Evolutionary conservation across 768 basidiomycete species (phyloP), one percentile per base, ranked within the genome.

Genomic region (Dioszegia crocea): DNA sequence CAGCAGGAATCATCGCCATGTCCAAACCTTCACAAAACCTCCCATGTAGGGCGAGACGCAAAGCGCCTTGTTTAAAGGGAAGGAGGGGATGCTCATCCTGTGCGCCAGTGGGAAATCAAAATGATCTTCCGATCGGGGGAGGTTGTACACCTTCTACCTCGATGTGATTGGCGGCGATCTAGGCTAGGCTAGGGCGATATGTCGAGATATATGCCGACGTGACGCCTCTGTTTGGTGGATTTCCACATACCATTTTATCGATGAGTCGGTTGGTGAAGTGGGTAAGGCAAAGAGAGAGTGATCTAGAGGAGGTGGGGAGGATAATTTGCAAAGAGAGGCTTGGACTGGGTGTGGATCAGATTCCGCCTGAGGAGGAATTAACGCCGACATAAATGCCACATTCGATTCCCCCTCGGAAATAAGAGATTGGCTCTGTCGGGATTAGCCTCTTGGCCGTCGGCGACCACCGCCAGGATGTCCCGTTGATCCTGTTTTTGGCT

Each of bases 1-100:
- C 24, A 38, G 23, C 56, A 57, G 31, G 44, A 21, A 39, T 46
- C 56, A 57, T 57, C 45, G 23, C 45, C 19, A 3, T 19, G 36
- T 6, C 40, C 40, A 19, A 43, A 10, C 40, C 33, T n/a, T 8
- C 17, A 24, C 2, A 30, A 16, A 29, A 29, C 26, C 40, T 41
- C 40, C 40, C 45, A 11, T 19, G 8, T 46, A n/a, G 8, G 19
- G 11, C 10, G 26, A 12, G 11, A 46, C 8, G 26, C 23, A 46
- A 23, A 46, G n/a, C 33, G 33, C 33, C 33, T 33, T 33, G 33
- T 33, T 33, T 33, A 33, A 33, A 33, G 33, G 33, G 33, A 48
- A 30, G 45, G 27, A 14, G 12, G 21, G 29, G 21, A n/a, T n/a
- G 38, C 39, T 53, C 51, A 23, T 26, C 51, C 51, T 40, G 51